Evolutionary conservation across 257 asterid species (phyloP), one percentile per base, ranked within the genome.

Genomic region (Petunia secreta): DNA sequence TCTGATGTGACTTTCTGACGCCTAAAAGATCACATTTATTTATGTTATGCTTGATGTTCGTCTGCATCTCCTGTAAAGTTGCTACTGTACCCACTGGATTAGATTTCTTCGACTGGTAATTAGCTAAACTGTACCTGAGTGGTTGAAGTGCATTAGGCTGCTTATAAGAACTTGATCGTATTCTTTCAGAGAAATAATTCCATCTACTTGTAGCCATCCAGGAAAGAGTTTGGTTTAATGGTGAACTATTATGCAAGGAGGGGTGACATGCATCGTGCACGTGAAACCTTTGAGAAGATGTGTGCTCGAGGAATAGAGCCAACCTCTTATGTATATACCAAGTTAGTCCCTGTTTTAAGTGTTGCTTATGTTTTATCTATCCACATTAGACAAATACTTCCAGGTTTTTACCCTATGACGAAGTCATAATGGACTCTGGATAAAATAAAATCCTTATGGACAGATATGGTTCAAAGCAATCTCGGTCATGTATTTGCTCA

Each of bases 251-350:
- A 95, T 80, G 99, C 90, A 39, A 94, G 96, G 84, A 90, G 98
- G 52, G 99, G 99, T 66, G 99, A 95, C 85, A 89, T 92, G 97
- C 97, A 95, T 89, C 96, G 97, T 79, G 98, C 99, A 74, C 97
- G 99, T 66, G 97, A 94, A 86, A 87, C 86, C 59, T 95, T 95
- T 87, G 99, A 95, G 91, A 91, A 85, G 89, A 95, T 93, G 98
- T 89, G 99, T 76, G 92, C 95, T 69, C 87, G 97, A 69, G 99
- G 99, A 80, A 95, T 95, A 38, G 97, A 92, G 88, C 99, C 99
- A 75, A 84, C 89, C 57, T 87, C 94, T 83, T 97, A 95, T 87
- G 97, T 95, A 69, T 95, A 91, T 84, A 95, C 99, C 85, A 95
- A 86, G 99, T 95, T 88, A 83, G 86, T 82, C 59, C 52, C 78